These are phyloP conservation scores for Aureobasidium mangrovei DNA, from an alignment of 2,329 filamentous ascomycete species.

Conservation along the genomic window DNA sequence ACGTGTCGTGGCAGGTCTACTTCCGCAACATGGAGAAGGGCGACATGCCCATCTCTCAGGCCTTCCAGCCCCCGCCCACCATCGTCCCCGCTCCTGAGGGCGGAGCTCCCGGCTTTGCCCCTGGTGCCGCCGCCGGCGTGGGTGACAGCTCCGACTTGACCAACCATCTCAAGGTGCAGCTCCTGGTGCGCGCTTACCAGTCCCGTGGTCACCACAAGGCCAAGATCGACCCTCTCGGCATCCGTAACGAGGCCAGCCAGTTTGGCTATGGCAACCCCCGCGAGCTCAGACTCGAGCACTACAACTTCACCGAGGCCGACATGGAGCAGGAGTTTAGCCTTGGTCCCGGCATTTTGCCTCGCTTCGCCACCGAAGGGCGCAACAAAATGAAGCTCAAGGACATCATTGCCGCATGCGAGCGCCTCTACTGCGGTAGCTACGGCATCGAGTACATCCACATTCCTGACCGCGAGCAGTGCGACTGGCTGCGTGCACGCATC, in stretches of 20 bases:
- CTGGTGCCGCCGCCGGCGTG: constrained; percentile 54
- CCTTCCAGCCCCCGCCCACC: constrained; percentile 90
- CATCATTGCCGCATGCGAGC: constrained; percentile 87
- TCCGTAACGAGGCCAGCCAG: constrained; percentile 73
- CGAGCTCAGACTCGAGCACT: constrained; percentile 87
- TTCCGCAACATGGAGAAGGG: constrained; percentile 99
- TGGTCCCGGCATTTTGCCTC: constrained; percentile 87
- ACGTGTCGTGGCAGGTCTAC: constrained; percentile 98
- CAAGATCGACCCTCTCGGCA: constrained; percentile 90
- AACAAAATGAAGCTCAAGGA: constrained; percentile 96
- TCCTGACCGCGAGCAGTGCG: constrained; percentile 91
- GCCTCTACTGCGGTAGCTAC: constrained; percentile 94
- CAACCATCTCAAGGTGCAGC: constrained; percentile 96
- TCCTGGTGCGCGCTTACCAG: constrained; percentile 95
- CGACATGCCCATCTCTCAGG: constrained; percentile 94
- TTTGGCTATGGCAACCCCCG: constrained; percentile 83
- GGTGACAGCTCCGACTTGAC: constrained; percentile 72
- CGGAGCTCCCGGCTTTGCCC: constrained; percentile 62
- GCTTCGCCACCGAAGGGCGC: constrained; percentile 79
- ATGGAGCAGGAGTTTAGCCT: constrained; percentile 85
- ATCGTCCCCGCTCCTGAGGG: constrained; percentile 76
- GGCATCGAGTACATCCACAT: constrained; percentile 99
- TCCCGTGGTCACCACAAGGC: constrained; percentile 97
- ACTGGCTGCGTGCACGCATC: constrained; percentile 92
- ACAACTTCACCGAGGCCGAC: constrained; percentile 90